phyloP scores from a whole-genome alignment of 2,329 filamentous ascomycete genomes.

The Penicillium psychrosexuale region DNA sequence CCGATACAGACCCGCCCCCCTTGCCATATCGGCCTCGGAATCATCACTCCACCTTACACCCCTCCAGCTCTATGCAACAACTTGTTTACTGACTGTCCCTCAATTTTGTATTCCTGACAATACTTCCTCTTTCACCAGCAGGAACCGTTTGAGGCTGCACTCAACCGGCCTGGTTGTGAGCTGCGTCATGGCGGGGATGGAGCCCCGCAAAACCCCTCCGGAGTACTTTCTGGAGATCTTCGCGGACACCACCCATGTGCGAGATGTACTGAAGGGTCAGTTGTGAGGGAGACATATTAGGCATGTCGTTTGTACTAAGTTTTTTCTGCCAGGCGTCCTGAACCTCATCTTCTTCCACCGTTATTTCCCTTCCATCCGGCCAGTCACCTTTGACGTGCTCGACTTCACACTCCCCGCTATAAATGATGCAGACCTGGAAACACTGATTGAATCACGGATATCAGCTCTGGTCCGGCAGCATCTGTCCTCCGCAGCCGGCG shows the following conservation, averaged over 20 bases:
- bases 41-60: constrained; percentile 10
- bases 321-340: constrained; percentile 64
- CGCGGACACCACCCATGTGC: constrained; percentile 82
- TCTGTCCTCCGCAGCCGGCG: constrained; percentile 59
- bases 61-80: background rate
- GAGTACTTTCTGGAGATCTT: constrained; percentile 95
- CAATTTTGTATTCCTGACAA: background rate
- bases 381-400: constrained; percentile 81
- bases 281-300: background rate
- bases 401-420: constrained; percentile 88
- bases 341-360: constrained; percentile 99
- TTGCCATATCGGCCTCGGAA: constrained; percentile 3
- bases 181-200: constrained; percentile 49
- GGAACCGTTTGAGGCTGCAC: background rate
- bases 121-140: background rate
- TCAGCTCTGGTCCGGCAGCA: constrained; percentile 73
- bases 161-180: constrained; percentile 6
- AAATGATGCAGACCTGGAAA: constrained; percentile 85
- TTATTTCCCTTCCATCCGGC: constrained; percentile 84
- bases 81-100: background rate
- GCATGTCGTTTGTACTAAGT: background rate
- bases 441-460: constrained; percentile 85
- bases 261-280: constrained; percentile 87
- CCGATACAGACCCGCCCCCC: constrained; percentile 25
- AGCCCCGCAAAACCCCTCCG: constrained; percentile 63